Conservation (phyloP, 768 basidiomycete species). For the Cyclocybe cylindracea region DNA sequence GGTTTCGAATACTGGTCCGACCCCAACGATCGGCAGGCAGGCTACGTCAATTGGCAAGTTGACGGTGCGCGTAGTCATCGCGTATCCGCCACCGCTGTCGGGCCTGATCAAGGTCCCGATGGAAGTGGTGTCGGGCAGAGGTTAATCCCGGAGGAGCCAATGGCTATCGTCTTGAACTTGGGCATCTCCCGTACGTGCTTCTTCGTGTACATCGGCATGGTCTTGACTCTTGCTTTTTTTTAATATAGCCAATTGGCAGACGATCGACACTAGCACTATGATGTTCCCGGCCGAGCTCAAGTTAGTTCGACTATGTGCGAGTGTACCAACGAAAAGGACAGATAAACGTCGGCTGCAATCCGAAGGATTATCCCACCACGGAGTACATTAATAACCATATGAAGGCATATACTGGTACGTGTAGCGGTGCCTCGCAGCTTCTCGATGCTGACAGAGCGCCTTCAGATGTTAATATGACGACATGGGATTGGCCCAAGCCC, state of each 20-base stretch:
- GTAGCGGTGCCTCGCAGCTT: not conserved
- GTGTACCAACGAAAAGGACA: constrained; percentile 70
- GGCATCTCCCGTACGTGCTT: constrained; percentile 54
- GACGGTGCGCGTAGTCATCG: constrained; percentile 51
- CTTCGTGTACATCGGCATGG: not conserved
- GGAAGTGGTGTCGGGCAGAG: constrained; percentile 61
- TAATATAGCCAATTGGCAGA: constrained; percentile 63
- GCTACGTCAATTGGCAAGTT: constrained; percentile 78
- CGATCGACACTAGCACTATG: constrained; percentile 53
- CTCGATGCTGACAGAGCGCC: not conserved
- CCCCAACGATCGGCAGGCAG: constrained; percentile 50
- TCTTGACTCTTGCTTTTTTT: not conserved
- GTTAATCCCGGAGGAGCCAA: constrained; percentile 58
- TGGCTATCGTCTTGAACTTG: constrained; percentile 62
- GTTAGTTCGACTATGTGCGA: constrained; percentile 78
- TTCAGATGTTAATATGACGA: constrained; percentile 43
- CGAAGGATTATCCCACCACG: constrained; percentile 62
- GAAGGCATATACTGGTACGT: constrained; percentile 61
- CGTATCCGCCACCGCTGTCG: constrained; percentile 56
- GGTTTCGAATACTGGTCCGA: constrained; percentile 80
- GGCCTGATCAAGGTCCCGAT: constrained; percentile 32
- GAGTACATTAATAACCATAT: constrained; percentile 59
- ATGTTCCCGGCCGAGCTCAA: constrained; percentile 70
- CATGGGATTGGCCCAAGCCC: constrained; percentile 43
- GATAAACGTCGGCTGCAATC: constrained; percentile 68